These are phyloP conservation scores for Pichia sp. DNA, from an alignment of 1,139 yeast genomes.

Conservation along the genomic window DNA sequence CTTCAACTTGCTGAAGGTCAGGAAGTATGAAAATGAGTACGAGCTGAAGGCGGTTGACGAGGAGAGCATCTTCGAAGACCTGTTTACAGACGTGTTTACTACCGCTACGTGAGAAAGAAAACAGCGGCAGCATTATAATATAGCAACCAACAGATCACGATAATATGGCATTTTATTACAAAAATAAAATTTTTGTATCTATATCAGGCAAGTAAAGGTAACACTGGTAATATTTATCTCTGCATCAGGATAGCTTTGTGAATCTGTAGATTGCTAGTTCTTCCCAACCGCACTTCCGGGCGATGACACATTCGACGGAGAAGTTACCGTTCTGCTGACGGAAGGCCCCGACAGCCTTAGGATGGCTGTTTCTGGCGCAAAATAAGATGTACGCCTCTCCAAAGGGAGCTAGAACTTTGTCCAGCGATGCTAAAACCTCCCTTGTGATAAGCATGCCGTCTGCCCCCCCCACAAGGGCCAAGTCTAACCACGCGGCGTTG, in stretches of 20 bases:
- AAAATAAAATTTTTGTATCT: neutral
- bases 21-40: slow-evolving; percentile 70
- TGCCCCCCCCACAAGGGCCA: slow-evolving; percentile 83
- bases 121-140: too few species aligned
- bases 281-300: slow-evolving; percentile 94
- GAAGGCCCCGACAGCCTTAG: slow-evolving; percentile 50
- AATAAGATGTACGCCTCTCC: slow-evolving; percentile 80
- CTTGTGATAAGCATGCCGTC: slow-evolving; percentile 87
- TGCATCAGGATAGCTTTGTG: slow-evolving; percentile 21
- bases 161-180: too few species aligned
- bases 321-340: slow-evolving; percentile 19
- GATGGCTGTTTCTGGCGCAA: slow-evolving; percentile 85
- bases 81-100: slow-evolving; percentile 50
- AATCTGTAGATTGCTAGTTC: slow-evolving; percentile 71
- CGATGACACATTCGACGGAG: slow-evolving; percentile 48
- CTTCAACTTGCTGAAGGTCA: slow-evolving; percentile 59
- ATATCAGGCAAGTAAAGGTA: neutral
- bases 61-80: slow-evolving; percentile 49
- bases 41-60: slow-evolving; percentile 49
- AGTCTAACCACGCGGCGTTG: slow-evolving; percentile 70
- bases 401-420: slow-evolving; percentile 41
- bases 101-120: neutral
- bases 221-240: too few species aligned
- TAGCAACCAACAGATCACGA: too few species aligned
- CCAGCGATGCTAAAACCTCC: slow-evolving; percentile 52